These are phyloP conservation scores for Mrakia blollopis DNA, from an alignment of 768 basidiomycete genomes.

Conservation along the genomic window DNA sequence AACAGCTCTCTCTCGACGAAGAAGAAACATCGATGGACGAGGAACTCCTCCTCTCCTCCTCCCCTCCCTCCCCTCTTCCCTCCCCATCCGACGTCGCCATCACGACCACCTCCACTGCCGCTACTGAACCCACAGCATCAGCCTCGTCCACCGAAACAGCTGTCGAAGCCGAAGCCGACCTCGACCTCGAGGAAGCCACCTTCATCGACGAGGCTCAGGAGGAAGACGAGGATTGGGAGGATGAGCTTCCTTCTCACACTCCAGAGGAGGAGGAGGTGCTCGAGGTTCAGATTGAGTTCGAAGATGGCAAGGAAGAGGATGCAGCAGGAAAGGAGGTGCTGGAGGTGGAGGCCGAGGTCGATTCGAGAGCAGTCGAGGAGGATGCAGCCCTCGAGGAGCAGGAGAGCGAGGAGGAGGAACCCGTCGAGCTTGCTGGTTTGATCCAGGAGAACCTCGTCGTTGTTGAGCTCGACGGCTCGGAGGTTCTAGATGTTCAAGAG, in stretches of 20 bases:
- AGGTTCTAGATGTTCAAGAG: neutral
- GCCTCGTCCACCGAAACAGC: too few relatives aligned
- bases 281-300: neutral
- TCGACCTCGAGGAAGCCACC: neutral
- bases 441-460: neutral
- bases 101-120: neutral
- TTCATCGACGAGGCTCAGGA: constrained; percentile 6
- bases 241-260: neutral
- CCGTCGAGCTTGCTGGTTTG: neutral
- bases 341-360: neutral
- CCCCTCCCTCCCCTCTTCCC: neutral
- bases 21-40: too few relatives aligned
- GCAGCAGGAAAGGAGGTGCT: neutral
- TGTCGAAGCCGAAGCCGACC: neutral
- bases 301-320: neutral
- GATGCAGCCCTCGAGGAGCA: neutral
- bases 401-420: neutral
- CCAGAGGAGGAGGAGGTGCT: neutral
- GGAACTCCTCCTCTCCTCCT: neutral
- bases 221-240: constrained; percentile 2
- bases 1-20: neutral
- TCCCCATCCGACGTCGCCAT: neutral
- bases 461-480: neutral
- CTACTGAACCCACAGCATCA: too few relatives aligned
- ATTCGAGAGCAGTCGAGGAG: neutral